A percentile compares a stretch with the other conserved stretches of the same genome.
These are phyloP conservation scores for Ogataea hybrid DNA, from an alignment of 1,139 yeast genomes.

Conservation along the genomic window DNA sequence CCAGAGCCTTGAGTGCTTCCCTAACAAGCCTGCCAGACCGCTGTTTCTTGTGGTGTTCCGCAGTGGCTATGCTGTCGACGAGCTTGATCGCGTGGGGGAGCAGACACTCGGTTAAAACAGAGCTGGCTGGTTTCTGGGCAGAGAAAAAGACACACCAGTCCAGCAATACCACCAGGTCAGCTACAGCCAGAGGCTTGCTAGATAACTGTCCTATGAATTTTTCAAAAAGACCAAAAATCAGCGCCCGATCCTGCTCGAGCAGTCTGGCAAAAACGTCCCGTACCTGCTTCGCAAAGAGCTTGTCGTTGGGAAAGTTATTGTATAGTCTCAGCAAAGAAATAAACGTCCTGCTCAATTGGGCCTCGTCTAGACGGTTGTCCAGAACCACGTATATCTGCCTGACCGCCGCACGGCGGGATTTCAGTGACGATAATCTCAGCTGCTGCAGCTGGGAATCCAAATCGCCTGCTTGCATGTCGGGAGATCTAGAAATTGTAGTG, in stretches of 20 bases:
- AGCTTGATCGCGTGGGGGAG: constrained; percentile 19
- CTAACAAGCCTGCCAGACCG: constrained; percentile 50
- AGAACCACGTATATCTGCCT: constrained; percentile 21
- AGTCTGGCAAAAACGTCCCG: constrained; percentile 38
- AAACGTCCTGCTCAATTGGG: constrained; percentile 20
- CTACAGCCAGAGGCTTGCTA: constrained; percentile 43
- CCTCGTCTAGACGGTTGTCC: constrained; percentile 1
- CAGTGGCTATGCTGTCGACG: constrained; percentile 12
- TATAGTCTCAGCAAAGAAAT: constrained; percentile 22
- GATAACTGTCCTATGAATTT: constrained; percentile 41
- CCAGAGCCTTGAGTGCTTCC: constrained; percentile 33
- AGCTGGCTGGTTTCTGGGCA: constrained; percentile 14
- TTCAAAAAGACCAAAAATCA: constrained; percentile 36
- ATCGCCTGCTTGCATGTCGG: constrained; percentile 14
- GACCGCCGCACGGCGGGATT: constrained; percentile 17
- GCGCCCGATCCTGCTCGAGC: constrained; percentile 33
- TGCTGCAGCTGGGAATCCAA: constrained; percentile 16
- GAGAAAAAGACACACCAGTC: constrained; percentile 49
- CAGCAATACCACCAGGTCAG: constrained; percentile 55
- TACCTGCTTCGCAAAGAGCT: constrained; percentile 44
- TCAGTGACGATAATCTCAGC: constrained; percentile 24
- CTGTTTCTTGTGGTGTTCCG: constrained; percentile 29
- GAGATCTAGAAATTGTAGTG: neutral
- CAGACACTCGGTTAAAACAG: constrained; percentile 14
- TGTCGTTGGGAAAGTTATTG: constrained; percentile 50